phyloP scores from a whole-genome alignment of 2,329 filamentous ascomycete species.

The Talaromyces piceae region DNA sequence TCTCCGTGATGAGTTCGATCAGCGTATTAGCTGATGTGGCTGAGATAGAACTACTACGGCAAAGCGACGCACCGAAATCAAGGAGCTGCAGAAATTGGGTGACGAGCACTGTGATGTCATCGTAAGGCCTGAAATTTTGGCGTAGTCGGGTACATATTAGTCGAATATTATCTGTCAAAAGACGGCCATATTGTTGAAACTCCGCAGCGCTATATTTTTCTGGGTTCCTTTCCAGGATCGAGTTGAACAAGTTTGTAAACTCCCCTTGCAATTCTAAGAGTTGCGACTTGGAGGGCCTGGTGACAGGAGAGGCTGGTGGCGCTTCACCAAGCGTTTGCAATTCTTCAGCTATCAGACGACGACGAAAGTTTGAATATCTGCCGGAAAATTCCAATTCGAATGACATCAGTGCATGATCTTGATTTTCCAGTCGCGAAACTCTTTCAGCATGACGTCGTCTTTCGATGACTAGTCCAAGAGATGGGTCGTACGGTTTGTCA shows the following conservation, averaged over 20 bases:
- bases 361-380: conserved; percentile 59
- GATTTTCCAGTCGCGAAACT: conserved; percentile 47
- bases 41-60: conserved; percentile 20
- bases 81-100: conserved; percentile 74
- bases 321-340: conserved; percentile 57
- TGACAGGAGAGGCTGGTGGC: conserved; percentile 60
- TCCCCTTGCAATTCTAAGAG: conserved; percentile 70
- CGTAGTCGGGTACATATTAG: conserved; percentile 65
- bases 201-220: conserved; percentile 20
- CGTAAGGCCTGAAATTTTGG: conserved; percentile 67
- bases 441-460: conserved; percentile 52
- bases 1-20: conserved; percentile 22
- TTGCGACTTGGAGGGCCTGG: conserved; percentile 61
- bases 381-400: conserved; percentile 66
- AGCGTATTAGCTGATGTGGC: conserved; percentile 17
- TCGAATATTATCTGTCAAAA: conserved; percentile 51
- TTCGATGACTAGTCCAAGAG: conserved; percentile 55
- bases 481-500: conserved; percentile 78
- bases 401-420: conserved; percentile 52
- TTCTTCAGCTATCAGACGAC: conserved; percentile 55
- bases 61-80: conserved; percentile 64
- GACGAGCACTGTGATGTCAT: conserved; percentile 73
- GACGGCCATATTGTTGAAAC: conserved; percentile 27
- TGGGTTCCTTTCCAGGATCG: conserved; percentile 43
- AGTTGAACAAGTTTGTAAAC: conserved; percentile 67